These are phyloP conservation scores for Fistulina hepatica DNA, from an alignment of 1,284 basidiomycete genomes.

Conservation along the genomic window DNA sequence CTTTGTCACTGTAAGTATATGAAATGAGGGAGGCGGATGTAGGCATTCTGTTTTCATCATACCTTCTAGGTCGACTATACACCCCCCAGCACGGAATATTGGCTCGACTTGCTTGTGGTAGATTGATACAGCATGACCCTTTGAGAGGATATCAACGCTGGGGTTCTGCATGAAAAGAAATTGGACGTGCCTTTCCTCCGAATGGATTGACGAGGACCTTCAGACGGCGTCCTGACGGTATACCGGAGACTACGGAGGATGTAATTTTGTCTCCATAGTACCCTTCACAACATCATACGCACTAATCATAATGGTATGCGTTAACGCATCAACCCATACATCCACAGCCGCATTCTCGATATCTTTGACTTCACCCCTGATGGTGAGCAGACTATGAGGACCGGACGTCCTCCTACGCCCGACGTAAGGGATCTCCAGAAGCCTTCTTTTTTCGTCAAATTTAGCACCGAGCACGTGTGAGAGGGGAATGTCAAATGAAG, in stretches of 20 bases:
- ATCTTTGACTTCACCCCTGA: conserved; percentile 8
- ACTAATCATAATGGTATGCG: conserved; percentile 12
- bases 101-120: conserved; percentile 58
- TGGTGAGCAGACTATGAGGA: conserved; percentile 8
- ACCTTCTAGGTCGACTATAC: conserved; percentile 46
- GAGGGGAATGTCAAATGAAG: conserved; percentile 10
- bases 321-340: conserved; percentile 11
- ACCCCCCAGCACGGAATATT: conserved; percentile 60
- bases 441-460: conserved; percentile 1
- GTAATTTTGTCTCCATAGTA: not conserved
- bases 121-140: conserved; percentile 45
- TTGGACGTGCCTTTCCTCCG: conserved; percentile 45
- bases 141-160: conserved; percentile 24
- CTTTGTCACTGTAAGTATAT: conserved; percentile 40
- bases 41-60: not conserved
- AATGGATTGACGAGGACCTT: conserved; percentile 69
- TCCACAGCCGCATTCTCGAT: conserved; percentile 9
- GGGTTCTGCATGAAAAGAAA: not conserved
- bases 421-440: conserved; percentile 10
- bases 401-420: conserved; percentile 7
- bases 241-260: conserved; percentile 8
- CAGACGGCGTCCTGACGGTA: conserved; percentile 28
- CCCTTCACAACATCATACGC: not conserved
- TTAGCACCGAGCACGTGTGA: conserved; percentile 9
- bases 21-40: not conserved